These are phyloP conservation scores for Eutrema yunnanense DNA, from an alignment of 345 rosid genomes.

Conservation along the genomic window DNA sequence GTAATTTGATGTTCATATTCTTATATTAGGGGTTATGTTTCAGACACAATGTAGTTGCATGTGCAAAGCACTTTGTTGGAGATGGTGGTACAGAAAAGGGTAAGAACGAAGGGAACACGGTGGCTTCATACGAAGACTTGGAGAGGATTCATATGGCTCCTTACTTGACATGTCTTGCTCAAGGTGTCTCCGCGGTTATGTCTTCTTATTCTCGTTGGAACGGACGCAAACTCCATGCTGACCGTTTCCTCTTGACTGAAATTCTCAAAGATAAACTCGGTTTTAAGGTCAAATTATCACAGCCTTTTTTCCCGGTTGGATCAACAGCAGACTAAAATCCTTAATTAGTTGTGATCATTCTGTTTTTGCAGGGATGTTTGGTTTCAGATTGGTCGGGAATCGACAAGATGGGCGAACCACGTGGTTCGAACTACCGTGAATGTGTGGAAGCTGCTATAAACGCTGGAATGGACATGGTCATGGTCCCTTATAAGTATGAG, in stretches of 20 bases:
- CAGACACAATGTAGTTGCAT: slow-evolving; percentile 71
- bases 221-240: slow-evolving; percentile 51
- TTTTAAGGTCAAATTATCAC: slow-evolving; percentile 43
- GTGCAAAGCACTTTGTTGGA: slow-evolving; percentile 93
- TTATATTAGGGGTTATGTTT: not conserved
- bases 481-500: slow-evolving; percentile 51
- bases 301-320: not conserved
- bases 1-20: not conserved
- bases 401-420: slow-evolving; percentile 47
- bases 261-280: slow-evolving; percentile 63
- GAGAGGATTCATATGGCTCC: slow-evolving; percentile 75
- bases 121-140: slow-evolving; percentile 51
- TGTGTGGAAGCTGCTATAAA: slow-evolving; percentile 53
- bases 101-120: slow-evolving; percentile 67
- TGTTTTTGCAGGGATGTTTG: slow-evolving; percentile 55
- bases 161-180: slow-evolving; percentile 60
- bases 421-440: slow-evolving; percentile 58
- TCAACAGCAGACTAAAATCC: not conserved
- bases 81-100: slow-evolving; percentile 78
- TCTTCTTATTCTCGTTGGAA: slow-evolving; percentile 86
- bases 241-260: slow-evolving; percentile 63
- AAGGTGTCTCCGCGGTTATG: slow-evolving; percentile 78
- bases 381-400: slow-evolving; percentile 77
- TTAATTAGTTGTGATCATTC: not conserved
- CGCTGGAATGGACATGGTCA: slow-evolving; percentile 86